These are phyloP conservation scores for Aspergillus spinulosporus DNA, from an alignment of 2,329 filamentous ascomycete genomes.

Conservation along the genomic window DNA sequence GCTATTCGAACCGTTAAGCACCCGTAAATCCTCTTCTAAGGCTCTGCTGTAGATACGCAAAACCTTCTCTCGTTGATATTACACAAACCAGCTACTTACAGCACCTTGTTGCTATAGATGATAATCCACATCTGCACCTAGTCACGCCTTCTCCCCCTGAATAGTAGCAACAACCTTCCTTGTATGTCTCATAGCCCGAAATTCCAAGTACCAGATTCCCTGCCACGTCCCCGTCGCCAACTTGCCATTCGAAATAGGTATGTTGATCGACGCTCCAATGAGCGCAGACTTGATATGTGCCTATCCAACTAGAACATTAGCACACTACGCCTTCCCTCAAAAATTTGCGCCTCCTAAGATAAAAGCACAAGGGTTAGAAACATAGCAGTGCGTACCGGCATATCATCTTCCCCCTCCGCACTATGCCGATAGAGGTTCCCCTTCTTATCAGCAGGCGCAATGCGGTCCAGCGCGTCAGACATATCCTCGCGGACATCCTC, in stretches of 20 bases:
- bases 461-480: conserved; percentile 87
- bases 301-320: conserved; percentile 39
- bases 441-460: conserved; percentile 78
- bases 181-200: conserved; percentile 71
- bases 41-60: not conserved
- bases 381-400: conserved; percentile 66
- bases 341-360: not conserved
- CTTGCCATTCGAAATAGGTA: conserved; percentile 85
- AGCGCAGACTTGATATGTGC: conserved; percentile 92
- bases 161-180: conserved; percentile 89
- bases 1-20: not conserved
- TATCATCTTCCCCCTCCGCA: conserved; percentile 87
- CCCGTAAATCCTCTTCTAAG: no score
- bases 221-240: conserved; percentile 65
- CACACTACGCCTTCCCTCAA: not conserved
- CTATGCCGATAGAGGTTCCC: conserved; percentile 79
- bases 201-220: conserved; percentile 93
- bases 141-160: conserved; percentile 70
- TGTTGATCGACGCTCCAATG: conserved; percentile 82
- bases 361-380: not conserved
- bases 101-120: not conserved
- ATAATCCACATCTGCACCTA: conserved; percentile 5
- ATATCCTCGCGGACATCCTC: conserved; percentile 86
- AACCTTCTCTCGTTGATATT: not conserved
- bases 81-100: not conserved